These are phyloP conservation scores for Pyronema domesticum DNA, from an alignment of 495 filamentous ascomycete genomes.

Conservation along the genomic window DNA sequence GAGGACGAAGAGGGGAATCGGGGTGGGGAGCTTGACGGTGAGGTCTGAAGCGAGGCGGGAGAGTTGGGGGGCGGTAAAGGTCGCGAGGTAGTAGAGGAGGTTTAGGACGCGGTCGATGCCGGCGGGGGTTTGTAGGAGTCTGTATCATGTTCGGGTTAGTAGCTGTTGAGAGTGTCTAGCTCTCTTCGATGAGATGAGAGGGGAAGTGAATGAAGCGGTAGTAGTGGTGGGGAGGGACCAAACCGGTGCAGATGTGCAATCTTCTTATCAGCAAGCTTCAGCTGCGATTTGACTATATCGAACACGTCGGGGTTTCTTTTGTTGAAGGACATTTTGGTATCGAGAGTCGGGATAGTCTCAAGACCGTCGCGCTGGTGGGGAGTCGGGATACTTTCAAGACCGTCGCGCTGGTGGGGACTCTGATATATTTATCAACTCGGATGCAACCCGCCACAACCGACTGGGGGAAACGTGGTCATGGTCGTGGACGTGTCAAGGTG, in stretches of 20 bases:
- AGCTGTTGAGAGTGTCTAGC: neutral
- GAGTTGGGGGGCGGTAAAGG: slow-evolving; percentile 31
- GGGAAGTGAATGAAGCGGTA: neutral
- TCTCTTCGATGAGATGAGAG: too few species aligned
- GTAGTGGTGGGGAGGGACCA: neutral
- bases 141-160: neutral
- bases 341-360: too few species aligned
- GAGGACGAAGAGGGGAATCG: slow-evolving; percentile 18
- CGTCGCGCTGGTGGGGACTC: too few species aligned
- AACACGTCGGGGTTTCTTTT: too few species aligned
- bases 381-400: too few species aligned
- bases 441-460: too few species aligned
- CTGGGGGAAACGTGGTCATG: too few species aligned
- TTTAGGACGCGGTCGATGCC: slow-evolving; percentile 45
- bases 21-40: slow-evolving; percentile 11
- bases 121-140: slow-evolving; percentile 36
- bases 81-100: slow-evolving; percentile 46
- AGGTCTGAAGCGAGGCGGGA: slow-evolving; percentile 26
- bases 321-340: too few species aligned
- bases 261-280: neutral
- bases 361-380: too few species aligned
- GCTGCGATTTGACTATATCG: neutral
- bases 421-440: too few species aligned
- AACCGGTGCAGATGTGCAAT: neutral
- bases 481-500: too few species aligned